Conservation (phyloP, 148 eudicot species). For the Hydrangea macrophylla region DNA sequence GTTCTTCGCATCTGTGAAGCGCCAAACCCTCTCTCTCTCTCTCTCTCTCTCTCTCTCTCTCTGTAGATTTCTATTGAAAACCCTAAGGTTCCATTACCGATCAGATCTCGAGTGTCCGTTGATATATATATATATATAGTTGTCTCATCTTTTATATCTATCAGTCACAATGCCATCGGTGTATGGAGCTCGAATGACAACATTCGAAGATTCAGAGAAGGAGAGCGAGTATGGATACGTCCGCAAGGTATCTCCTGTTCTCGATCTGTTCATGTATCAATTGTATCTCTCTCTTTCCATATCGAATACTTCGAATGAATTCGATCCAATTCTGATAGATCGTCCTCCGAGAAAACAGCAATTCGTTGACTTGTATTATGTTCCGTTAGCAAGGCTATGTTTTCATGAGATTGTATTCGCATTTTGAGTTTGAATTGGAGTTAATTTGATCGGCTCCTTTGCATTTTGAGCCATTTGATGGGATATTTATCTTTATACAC, state of each 20-base stretch:
- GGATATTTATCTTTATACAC: neutral
- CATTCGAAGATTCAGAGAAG: slow-evolving; percentile 96
- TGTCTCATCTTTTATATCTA: slow-evolving; percentile 7
- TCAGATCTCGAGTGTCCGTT: neutral
- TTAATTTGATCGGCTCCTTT: neutral
- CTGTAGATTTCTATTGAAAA: neutral
- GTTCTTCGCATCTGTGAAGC: slow-evolving; percentile 6
- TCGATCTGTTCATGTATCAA: neutral
- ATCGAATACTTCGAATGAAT: neutral
- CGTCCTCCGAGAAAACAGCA: neutral
- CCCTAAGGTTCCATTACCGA: neutral
- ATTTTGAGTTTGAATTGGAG: neutral
- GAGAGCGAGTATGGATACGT: slow-evolving; percentile 99
- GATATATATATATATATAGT: too few relatives aligned
- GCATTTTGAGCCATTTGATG: neutral
- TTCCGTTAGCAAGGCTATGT: neutral
- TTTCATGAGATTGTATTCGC: neutral
- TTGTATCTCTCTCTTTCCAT: neutral
- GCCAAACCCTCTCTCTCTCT: neutral
- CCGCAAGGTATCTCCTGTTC: slow-evolving; percentile 60
- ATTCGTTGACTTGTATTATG: neutral
- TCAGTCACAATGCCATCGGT: slow-evolving; percentile 67
- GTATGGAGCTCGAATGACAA: slow-evolving; percentile 79
- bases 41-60: neutral
- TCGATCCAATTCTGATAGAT: neutral